Evolutionary conservation across 2,329 filamentous ascomycete species (phyloP).

Genomic region (Diplodia sapinea): DNA sequence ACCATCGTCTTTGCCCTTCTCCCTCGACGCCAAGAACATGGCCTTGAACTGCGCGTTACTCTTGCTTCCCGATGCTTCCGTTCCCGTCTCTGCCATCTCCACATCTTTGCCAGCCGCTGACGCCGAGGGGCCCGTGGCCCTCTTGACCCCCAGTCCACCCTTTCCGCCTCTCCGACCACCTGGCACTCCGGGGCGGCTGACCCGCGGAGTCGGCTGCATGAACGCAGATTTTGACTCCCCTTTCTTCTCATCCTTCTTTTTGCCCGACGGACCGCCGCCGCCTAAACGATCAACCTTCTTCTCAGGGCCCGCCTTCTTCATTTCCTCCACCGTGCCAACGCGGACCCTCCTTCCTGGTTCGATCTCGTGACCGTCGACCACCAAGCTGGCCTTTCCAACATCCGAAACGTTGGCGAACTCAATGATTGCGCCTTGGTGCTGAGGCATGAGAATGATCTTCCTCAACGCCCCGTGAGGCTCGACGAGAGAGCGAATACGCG

Average conservation of each 20-base stretch:
- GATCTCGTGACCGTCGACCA: slow-evolving; percentile 49
- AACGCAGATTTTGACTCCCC: slow-evolving; percentile 31
- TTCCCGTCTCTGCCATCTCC: slow-evolving; percentile 10
- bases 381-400: slow-evolving; percentile 72
- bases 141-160: slow-evolving; percentile 18
- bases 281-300: slow-evolving; percentile 17
- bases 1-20: background rate
- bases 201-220: slow-evolving; percentile 5
- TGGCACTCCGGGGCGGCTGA: slow-evolving; percentile 13
- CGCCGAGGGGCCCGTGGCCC: background rate
- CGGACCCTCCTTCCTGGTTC: slow-evolving; percentile 48
- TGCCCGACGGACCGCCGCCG: slow-evolving; percentile 31
- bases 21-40: slow-evolving; percentile 19
- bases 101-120: slow-evolving; percentile 10
- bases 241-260: slow-evolving; percentile 37
- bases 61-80: slow-evolving; percentile 3
- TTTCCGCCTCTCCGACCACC: slow-evolving; percentile 14
- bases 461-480: slow-evolving; percentile 73
- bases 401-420: slow-evolving; percentile 75
- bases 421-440: slow-evolving; percentile 83
- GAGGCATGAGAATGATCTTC: slow-evolving; percentile 78
- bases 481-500: slow-evolving; percentile 75
- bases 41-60: slow-evolving; percentile 27
- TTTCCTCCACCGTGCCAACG: slow-evolving; percentile 59
- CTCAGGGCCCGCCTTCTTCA: slow-evolving; percentile 43